Conservation (phyloP, 805 yeast genomes). For the Lipomyces chichibuensis region DNA sequence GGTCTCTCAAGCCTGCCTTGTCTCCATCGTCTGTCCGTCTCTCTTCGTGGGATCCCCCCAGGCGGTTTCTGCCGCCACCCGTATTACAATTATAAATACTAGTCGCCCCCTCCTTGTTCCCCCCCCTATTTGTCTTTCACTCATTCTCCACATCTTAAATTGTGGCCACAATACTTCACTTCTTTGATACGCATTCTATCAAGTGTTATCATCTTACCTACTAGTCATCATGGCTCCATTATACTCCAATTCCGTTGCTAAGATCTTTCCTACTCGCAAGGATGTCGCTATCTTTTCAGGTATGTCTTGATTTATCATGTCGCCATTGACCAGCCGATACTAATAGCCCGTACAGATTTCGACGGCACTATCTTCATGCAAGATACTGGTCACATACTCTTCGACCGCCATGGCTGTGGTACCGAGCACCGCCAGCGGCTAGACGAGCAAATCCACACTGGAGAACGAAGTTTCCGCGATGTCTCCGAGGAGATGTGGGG, state of each 20-base stretch:
- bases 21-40: neutral
- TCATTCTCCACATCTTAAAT: neutral
- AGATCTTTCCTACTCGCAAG: slow-evolving; percentile 24
- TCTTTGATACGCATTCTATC: neutral
- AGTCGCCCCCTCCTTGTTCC: neutral
- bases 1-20: neutral
- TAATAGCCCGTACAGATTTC: slow-evolving; percentile 46
- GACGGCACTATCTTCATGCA: slow-evolving; percentile 53
- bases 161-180: neutral
- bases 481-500: slow-evolving; percentile 53
- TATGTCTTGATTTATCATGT: neutral
- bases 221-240: neutral
- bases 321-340: slow-evolving; percentile 27
- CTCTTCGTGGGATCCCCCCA: neutral
- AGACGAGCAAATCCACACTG: slow-evolving; percentile 47
- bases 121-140: neutral
- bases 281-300: slow-evolving; percentile 36
- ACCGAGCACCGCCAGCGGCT: slow-evolving; percentile 45
- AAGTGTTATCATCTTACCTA: neutral
- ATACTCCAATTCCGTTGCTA: neutral
- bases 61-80: slow-evolving; percentile 1
- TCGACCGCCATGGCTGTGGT: slow-evolving; percentile 51
- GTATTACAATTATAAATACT: neutral
- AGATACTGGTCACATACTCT: slow-evolving; percentile 52
- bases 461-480: slow-evolving; percentile 46